Percentiles rank a stretch among this genome's conserved stretches.
phyloP scores from a whole-genome alignment of 345 rosid species.

The Euphorbia tirucalli region DNA sequence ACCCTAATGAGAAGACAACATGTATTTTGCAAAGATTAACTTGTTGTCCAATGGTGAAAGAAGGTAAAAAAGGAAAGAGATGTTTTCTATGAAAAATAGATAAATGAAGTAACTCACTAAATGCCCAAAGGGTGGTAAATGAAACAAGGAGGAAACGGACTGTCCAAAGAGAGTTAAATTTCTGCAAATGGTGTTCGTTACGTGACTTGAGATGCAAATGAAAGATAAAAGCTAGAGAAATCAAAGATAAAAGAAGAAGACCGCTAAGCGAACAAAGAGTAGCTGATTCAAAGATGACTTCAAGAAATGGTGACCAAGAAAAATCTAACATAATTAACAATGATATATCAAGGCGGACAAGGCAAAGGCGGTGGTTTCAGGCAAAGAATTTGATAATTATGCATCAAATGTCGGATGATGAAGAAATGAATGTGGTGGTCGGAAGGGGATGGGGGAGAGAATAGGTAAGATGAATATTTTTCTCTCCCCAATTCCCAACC shows the following conservation, averaged over 20 bases:
- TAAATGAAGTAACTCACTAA: slow-evolving; percentile 41
- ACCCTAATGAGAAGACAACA: slow-evolving; percentile 50
- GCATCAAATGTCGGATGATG: too few relatives aligned
- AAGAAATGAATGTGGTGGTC: too few relatives aligned
- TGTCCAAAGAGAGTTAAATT: slow-evolving; percentile 62
- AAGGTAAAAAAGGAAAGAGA: slow-evolving; percentile 22
- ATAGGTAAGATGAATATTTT: background rate
- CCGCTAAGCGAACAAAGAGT: slow-evolving; percentile 29
- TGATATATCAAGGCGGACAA: too few relatives aligned
- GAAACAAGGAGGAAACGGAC: slow-evolving; percentile 53
- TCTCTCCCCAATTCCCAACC: slow-evolving; percentile 33
- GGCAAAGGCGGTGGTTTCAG: too few relatives aligned
- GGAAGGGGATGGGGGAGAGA: slow-evolving; percentile 25
- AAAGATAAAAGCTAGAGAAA: slow-evolving; percentile 47
- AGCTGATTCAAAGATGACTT: slow-evolving; percentile 38
- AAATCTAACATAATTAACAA: slow-evolving; percentile 28
- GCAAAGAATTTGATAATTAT: too few relatives aligned
- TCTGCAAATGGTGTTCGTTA: slow-evolving; percentile 34
- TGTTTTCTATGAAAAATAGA: slow-evolving; percentile 37
- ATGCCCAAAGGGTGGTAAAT: slow-evolving; percentile 45
- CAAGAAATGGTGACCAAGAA: slow-evolving; percentile 26
- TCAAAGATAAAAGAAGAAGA: slow-evolving; percentile 43
- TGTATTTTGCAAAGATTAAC: slow-evolving; percentile 43
- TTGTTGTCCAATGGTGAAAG: slow-evolving; percentile 21
- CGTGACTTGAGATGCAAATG: slow-evolving; percentile 45